Percentiles rank a stretch among this genome's conserved stretches.
These are phyloP conservation scores for Poterioochromonas sp. DNA, from an alignment of 352 stramenopile genomes.

Conservation along the genomic window DNA sequence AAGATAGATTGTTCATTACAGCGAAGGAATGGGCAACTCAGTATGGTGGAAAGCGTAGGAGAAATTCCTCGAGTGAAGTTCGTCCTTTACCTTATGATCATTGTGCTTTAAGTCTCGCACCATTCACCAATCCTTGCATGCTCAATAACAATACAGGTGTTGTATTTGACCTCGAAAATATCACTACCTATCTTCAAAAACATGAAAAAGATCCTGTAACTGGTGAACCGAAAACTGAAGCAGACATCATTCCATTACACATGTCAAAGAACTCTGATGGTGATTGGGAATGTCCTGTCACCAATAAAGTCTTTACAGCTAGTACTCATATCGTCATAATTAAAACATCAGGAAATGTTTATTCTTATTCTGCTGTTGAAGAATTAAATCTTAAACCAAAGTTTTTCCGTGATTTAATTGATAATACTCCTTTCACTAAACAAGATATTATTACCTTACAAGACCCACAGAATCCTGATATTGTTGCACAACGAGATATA, in stretches of 20 bases:
- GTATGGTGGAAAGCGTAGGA: conserved; percentile 79
- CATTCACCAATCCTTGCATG: conserved; percentile 50
- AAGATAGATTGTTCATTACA: conserved; percentile 51
- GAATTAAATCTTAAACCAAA: conserved; percentile 97
- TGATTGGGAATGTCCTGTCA: conserved; percentile 80
- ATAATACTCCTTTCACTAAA: conserved; percentile 74
- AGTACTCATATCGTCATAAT: conserved; percentile 69
- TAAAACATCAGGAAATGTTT: conserved; percentile 78
- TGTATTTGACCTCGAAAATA: conserved; percentile 90
- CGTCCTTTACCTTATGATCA: conserved; percentile 85
- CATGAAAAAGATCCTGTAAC: conserved; percentile 91
- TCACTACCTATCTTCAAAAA: conserved; percentile 84
- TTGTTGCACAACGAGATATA: conserved; percentile 80
- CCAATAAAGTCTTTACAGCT: conserved; percentile 83
- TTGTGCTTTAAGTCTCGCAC: conserved; percentile 87
- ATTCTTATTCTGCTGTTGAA: conserved; percentile 87
- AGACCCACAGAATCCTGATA: conserved; percentile 69
- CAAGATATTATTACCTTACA: conserved; percentile 85
- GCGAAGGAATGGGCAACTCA: conserved; percentile 70
- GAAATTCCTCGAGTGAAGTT: conserved; percentile 36
- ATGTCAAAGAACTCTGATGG: conserved; percentile 64
- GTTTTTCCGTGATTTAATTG: conserved; percentile 89
- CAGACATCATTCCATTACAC: conserved; percentile 82
- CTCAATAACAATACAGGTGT: conserved; percentile 60
- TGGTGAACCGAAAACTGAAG: conserved; percentile 68